Conservation (phyloP, 306 rosid genomes). For the Citrullus amarus region DNA sequence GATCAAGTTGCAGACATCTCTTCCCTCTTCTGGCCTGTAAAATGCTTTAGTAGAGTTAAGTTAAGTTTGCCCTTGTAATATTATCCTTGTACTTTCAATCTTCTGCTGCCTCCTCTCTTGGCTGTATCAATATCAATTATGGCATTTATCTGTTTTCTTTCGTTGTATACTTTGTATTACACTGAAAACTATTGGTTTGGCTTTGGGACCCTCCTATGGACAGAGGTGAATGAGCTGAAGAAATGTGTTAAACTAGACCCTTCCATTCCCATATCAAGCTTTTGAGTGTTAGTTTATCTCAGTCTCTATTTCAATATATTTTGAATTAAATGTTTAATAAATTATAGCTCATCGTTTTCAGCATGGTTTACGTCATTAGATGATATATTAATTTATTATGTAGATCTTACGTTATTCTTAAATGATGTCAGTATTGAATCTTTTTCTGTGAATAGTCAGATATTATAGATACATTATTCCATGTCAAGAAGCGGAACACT, state of each 20-base stretch:
- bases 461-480: too few species aligned
- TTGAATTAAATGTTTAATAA: background rate
- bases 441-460: too few species aligned
- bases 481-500: too few species aligned
- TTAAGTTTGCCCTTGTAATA: conserved; percentile 10
- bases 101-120: background rate
- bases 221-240: background rate
- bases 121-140: background rate
- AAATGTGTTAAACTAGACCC: background rate
- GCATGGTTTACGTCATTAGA: background rate
- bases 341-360: background rate
- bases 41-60: conserved; percentile 17
- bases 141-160: background rate
- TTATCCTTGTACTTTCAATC: background rate
- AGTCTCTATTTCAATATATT: background rate
- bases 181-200: conserved; percentile 2
- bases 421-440: too few species aligned
- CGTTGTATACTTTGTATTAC: background rate
- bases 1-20: conserved; percentile 51
- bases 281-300: background rate
- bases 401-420: too few species aligned
- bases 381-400: too few species aligned
- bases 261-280: background rate
- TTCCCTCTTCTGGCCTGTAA: conserved; percentile 26
- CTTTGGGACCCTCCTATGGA: background rate